Evolutionary conservation across 2,329 filamentous ascomycete species (phyloP).

Genomic region (Scedosporium dehoogii): DNA sequence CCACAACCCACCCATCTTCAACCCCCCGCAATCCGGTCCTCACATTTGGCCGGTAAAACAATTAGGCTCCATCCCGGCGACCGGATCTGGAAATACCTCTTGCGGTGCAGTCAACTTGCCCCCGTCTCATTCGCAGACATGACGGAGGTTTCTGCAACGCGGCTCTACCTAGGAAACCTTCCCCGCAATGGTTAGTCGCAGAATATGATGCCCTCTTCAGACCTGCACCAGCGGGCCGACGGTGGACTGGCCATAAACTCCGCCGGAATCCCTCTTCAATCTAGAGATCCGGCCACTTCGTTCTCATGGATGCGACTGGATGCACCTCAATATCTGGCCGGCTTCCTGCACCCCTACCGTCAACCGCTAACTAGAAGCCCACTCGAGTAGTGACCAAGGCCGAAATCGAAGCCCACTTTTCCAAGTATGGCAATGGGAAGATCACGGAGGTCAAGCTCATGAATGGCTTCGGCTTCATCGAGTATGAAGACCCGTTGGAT

Average conservation of each 20-base stretch:
- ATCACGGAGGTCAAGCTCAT: conserved; percentile 99
- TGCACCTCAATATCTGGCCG: neutral
- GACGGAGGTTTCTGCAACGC: conserved; percentile 85
- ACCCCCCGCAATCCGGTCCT: neutral
- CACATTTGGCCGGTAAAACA: neutral
- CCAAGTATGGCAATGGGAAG: conserved; percentile 89
- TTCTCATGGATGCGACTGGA: neutral
- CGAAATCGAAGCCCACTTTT: conserved; percentile 93
- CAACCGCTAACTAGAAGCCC: neutral
- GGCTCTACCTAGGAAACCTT: conserved; percentile 96
- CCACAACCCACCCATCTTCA: no score
- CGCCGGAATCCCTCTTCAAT: neutral
- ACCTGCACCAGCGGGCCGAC: neutral
- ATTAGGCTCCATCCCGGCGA: neutral
- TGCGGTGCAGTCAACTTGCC: neutral
- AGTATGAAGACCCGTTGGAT: conserved; percentile 98
- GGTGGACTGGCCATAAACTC: neutral
- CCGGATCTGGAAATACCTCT: neutral
- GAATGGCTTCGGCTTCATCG: conserved; percentile 99
- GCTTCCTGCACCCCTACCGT: neutral
- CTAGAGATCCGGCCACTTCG: conserved; percentile 7
- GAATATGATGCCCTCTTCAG: neutral
- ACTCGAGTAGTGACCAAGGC: conserved; percentile 73
- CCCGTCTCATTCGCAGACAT: conserved; percentile 36
- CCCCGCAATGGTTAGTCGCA: conserved; percentile 76